Conservation (phyloP, 1,139 yeast species). For the Lodderomyces beijingensis region DNA sequence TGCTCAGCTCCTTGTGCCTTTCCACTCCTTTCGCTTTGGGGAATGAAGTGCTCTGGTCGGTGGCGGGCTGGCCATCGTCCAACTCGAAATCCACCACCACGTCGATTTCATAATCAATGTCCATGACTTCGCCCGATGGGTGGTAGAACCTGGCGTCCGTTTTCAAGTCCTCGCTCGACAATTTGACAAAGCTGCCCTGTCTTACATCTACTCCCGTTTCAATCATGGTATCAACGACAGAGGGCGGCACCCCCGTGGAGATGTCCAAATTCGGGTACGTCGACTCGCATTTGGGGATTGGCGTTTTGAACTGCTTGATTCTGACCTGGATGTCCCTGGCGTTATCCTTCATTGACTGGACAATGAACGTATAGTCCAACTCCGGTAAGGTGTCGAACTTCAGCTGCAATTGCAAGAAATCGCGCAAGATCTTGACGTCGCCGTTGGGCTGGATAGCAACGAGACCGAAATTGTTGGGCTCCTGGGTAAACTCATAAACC, state of each 20-base stretch:
- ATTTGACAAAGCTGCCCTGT: conserved; percentile 44
- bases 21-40: neutral
- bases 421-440: conserved; percentile 49
- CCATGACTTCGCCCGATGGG: conserved; percentile 31
- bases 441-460: conserved; percentile 61
- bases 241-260: conserved; percentile 43
- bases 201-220: conserved; percentile 42
- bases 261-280: conserved; percentile 51
- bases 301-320: conserved; percentile 20
- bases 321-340: conserved; percentile 22
- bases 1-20: conserved; percentile 5
- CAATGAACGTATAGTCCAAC: conserved; percentile 22
- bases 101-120: conserved; percentile 16
- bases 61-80: conserved; percentile 4
- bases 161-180: conserved; percentile 35
- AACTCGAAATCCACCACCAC: conserved; percentile 19
- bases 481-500: conserved; percentile 88
- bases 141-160: conserved; percentile 34
- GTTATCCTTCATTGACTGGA: conserved; percentile 23
- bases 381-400: conserved; percentile 38
- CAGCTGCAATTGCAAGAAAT: conserved; percentile 47
- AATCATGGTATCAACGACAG: conserved; percentile 41
- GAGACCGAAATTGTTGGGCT: conserved; percentile 82
- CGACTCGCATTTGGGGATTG: conserved; percentile 37
- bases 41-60: conserved; percentile 2